Percentiles rank a stretch among this genome's conserved stretches.
phyloP scores from a whole-genome alignment of 495 filamentous ascomycete species.

The Aspergillus cristatus region DNA sequence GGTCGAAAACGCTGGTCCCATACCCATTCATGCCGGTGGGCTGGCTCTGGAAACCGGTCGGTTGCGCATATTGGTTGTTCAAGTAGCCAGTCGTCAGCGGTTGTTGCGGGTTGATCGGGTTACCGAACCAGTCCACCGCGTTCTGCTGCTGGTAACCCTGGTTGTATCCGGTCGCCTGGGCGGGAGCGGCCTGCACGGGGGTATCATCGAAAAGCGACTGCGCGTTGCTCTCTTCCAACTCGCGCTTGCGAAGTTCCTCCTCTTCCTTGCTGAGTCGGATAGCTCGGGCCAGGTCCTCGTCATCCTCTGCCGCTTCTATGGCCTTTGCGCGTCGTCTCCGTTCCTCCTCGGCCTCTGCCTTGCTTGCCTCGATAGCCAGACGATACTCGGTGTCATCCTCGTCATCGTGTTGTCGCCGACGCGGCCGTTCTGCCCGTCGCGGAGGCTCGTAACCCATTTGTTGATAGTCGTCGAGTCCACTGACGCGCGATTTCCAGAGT shows the following conservation, averaged over 20 bases:
- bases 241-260: slow-evolving; percentile 75
- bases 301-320: slow-evolving; percentile 43
- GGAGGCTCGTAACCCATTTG: slow-evolving; percentile 26
- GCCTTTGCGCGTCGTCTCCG: slow-evolving; percentile 56
- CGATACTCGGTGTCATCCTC: slow-evolving; percentile 91
- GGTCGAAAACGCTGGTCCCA: slow-evolving; percentile 53
- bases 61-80: slow-evolving; percentile 74
- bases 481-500: slow-evolving; percentile 93
- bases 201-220: slow-evolving; percentile 81
- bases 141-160: slow-evolving; percentile 95
- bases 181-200: slow-evolving; percentile 48
- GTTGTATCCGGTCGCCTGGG: slow-evolving; percentile 82
- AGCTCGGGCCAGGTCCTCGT: slow-evolving; percentile 87
- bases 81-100: slow-evolving; percentile 77
- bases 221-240: slow-evolving; percentile 85
- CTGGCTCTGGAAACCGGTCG: slow-evolving; percentile 54
- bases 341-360: slow-evolving; percentile 91
- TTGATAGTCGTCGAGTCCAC: slow-evolving; percentile 70
- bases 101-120: slow-evolving; percentile 69
- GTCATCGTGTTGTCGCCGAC: slow-evolving; percentile 44
- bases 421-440: slow-evolving; percentile 28
- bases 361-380: slow-evolving; percentile 93
- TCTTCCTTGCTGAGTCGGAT: slow-evolving; percentile 96
- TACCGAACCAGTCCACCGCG: slow-evolving; percentile 94
- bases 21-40: slow-evolving; percentile 58